phyloP scores from a whole-genome alignment of 2,329 filamentous ascomycete species.

The Rhynchosporium secalis region DNA sequence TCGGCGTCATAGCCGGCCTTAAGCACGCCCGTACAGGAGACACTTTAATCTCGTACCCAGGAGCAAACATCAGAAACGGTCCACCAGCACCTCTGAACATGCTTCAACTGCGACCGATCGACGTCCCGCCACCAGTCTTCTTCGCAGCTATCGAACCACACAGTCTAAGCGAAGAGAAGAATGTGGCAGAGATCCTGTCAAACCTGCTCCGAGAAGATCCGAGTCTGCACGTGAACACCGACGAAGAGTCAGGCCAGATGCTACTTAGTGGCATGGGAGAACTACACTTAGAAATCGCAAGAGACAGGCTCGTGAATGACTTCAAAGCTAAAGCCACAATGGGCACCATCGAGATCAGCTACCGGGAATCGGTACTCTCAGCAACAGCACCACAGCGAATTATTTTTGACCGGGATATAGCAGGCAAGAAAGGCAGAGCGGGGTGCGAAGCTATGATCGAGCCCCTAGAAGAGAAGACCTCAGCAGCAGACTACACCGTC shows the following conservation, averaged over 20 bases:
- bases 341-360: constrained; percentile 91
- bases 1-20: constrained; percentile 87
- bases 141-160: constrained; percentile 90
- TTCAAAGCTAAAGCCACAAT: constrained; percentile 84
- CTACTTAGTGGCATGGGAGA: constrained; percentile 95
- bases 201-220: constrained; percentile 89
- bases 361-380: constrained; percentile 75
- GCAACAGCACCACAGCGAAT: constrained; percentile 57
- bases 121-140: constrained; percentile 90
- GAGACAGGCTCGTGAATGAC: constrained; percentile 83
- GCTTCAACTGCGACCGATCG: constrained; percentile 82
- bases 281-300: constrained; percentile 88
- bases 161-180: constrained; percentile 75
- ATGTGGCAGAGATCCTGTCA: constrained; percentile 72
- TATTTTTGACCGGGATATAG: constrained; percentile 76
- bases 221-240: constrained; percentile 78
- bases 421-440: constrained; percentile 76
- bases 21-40: constrained; percentile 93
- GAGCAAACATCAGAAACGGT: constrained; percentile 58
- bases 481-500: constrained; percentile 45
- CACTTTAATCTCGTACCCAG: constrained; percentile 76
- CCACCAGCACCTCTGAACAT: constrained; percentile 69
- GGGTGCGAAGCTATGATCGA: constrained; percentile 69
- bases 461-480: constrained; percentile 52
- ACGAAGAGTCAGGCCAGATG: constrained; percentile 90